phyloP scores from a whole-genome alignment of 305 asterid genomes.

The Fraxinus dipetala region DNA sequence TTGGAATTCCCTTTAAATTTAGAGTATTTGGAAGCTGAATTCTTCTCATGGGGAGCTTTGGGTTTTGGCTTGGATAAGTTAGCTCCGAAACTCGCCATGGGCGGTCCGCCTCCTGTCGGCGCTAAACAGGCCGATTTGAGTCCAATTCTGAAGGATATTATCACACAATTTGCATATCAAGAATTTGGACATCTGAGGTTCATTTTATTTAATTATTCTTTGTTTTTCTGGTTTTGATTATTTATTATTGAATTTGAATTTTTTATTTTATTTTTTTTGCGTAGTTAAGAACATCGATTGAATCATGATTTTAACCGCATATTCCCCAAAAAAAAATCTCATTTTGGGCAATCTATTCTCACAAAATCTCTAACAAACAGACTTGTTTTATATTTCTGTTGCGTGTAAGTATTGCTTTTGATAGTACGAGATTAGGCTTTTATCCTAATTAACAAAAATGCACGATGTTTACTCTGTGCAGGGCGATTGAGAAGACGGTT shows the following conservation, averaged over 20 bases:
- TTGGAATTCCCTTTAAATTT: conserved; percentile 69
- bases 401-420: neutral
- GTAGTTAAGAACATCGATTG: neutral
- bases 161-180: conserved; percentile 64
- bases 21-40: conserved; percentile 81
- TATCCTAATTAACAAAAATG: neutral
- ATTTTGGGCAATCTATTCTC: too few relatives aligned
- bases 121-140: conserved; percentile 42
- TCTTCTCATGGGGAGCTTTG: conserved; percentile 60
- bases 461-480: conserved; percentile 18
- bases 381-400: too few relatives aligned
- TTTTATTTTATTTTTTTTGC: neutral
- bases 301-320: neutral
- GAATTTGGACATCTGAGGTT: conserved; percentile 84
- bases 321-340: too few relatives aligned
- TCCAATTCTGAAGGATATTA: conserved; percentile 48
- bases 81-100: conserved; percentile 51
- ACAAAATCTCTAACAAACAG: neutral
- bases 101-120: conserved; percentile 70
- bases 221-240: neutral
- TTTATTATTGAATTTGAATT: neutral
- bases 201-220: neutral
- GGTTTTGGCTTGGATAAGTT: conserved; percentile 59
- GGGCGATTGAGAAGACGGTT: conserved; percentile 62
- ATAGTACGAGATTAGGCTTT: neutral